Percentiles rank a stretch among this genome's conserved stretches.
Conservation (phyloP, 495 filamentous ascomycete genomes). For the Aspergillus asperescens region DNA sequence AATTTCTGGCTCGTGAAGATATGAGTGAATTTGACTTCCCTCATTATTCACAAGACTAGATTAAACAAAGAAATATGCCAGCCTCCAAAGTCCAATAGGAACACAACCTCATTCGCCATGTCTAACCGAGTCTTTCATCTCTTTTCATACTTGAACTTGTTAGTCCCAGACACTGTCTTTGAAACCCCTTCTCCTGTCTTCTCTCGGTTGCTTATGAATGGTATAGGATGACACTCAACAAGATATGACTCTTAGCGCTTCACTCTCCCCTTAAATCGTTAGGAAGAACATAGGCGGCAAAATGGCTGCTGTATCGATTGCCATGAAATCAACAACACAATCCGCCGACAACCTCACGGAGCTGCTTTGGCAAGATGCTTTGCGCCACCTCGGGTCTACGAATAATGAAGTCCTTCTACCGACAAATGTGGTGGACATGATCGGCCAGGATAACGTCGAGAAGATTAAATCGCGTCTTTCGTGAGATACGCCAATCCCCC, state of each 20-base stretch:
- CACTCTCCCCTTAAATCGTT: not conserved
- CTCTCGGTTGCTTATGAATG: not conserved
- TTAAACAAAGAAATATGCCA: constrained; percentile 25
- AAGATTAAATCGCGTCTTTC: constrained; percentile 24
- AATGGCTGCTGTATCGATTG: constrained; percentile 20
- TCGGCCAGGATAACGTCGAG: constrained; percentile 23
- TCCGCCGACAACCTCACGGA: constrained; percentile 21
- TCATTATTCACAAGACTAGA: constrained; percentile 10
- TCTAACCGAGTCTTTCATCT: constrained; percentile 13
- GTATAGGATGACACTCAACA: not conserved
- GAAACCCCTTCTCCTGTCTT: constrained; percentile 8
- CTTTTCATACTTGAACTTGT: constrained; percentile 8
- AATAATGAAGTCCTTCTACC: constrained; percentile 28
- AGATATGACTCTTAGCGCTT: not conserved
- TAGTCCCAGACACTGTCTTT: constrained; percentile 10
- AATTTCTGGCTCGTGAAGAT: not conserved
- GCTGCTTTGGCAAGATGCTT: constrained; percentile 26
- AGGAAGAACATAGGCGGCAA: not conserved
- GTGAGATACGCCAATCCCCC: constrained; percentile 7
- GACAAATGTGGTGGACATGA: constrained; percentile 22
- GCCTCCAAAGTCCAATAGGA: constrained; percentile 13
- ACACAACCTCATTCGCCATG: constrained; percentile 17
- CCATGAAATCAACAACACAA: constrained; percentile 12
- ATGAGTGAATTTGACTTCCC: constrained; percentile 5
- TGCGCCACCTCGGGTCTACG: constrained; percentile 22